These are phyloP conservation scores for Hypoxylon sp. DNA, from an alignment of 2,329 filamentous ascomycete genomes.

Conservation along the genomic window DNA sequence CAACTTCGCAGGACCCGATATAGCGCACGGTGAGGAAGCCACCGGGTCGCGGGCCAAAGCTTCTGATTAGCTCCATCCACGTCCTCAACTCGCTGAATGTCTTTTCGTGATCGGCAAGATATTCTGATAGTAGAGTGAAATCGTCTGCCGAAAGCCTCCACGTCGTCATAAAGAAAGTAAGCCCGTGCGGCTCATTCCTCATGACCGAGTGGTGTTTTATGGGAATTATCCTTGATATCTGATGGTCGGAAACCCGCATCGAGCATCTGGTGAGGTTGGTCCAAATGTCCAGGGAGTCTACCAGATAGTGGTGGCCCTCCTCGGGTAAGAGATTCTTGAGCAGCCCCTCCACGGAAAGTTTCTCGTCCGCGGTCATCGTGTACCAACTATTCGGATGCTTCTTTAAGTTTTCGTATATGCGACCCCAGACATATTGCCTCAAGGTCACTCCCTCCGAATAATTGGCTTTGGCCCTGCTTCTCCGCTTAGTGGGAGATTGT, in stretches of 20 bases:
- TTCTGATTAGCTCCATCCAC: neutral
- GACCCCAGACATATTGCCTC: neutral
- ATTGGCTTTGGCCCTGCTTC: neutral
- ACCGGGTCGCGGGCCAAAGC: too few species aligned
- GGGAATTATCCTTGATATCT: neutral
- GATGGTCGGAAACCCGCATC: too few species aligned
- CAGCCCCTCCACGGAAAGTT: neutral
- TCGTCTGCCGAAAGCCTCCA: neutral
- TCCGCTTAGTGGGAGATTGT: too few species aligned
- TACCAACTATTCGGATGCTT: neutral
- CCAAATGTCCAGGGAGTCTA: too few species aligned
- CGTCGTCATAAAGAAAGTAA: slow-evolving; percentile 7
- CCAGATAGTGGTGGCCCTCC: too few species aligned
- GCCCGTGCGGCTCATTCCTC: too few species aligned
- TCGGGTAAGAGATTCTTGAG: neutral
- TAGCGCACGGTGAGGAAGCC: slow-evolving; percentile 13
- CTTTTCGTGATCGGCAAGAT: slow-evolving; percentile 3
- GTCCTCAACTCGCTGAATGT: slow-evolving; percentile 4
- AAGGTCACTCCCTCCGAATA: neutral
- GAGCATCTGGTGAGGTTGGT: too few species aligned
- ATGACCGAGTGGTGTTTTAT: neutral
- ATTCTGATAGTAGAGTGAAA: neutral
- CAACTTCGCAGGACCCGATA: neutral
- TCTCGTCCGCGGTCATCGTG: neutral
- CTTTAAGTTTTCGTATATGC: neutral